Base-by-base conservation (phyloP, 2,329 filamentous ascomycete genomes). In the Ophiosphaerella herpotricha region DNA sequence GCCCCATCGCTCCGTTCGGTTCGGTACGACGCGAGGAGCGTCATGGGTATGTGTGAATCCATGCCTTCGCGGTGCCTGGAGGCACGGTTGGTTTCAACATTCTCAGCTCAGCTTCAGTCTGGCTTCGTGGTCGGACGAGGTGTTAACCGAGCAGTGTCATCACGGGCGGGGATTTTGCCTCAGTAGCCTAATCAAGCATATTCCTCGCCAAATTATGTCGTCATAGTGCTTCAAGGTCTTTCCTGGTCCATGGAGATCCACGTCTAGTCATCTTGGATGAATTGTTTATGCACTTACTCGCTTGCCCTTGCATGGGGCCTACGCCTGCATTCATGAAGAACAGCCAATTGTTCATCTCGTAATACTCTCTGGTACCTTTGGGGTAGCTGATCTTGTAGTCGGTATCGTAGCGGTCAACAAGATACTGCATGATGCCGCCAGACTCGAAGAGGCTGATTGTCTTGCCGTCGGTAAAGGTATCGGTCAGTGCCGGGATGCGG, bases 331-430 rank as follows among this genome's bases (percentile, higher is more conserved):
- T 93, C 74, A 92, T 85, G 80, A 77, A 79, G 64, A 78, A 79
- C 26, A 85, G 68, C 69, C 91, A 96, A 75, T 84, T 92, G 67
- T 85, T 90, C 68, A 85, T 82, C 73, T 95, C 89, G 74, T 88
- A 91, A 72, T 86, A 83, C 74, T 96, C 91, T 39, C 85, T 79
- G 6, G 84, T 83, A 11, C 85, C 90, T 18, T 74, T 75, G 0
- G 90, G 88, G 70, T 89, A 96, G 38, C 86, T 91, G 52, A 96
- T 83, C 77, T 91, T 93, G 79, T 94, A 78, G 45, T 92, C 87
- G 24, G 80, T 81, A 73, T 96, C 91, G 71, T 96, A 96, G 52
- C 85, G 83, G 44, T 91, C 88, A 14, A 88, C 85, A 5, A 96
- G 82, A 71, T 96, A 96, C 73, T 91, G 85, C 76, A 95, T 78